These are phyloP conservation scores for Nephelium lappaceum DNA, from an alignment of 345 rosid genomes.

Conservation along the genomic window DNA sequence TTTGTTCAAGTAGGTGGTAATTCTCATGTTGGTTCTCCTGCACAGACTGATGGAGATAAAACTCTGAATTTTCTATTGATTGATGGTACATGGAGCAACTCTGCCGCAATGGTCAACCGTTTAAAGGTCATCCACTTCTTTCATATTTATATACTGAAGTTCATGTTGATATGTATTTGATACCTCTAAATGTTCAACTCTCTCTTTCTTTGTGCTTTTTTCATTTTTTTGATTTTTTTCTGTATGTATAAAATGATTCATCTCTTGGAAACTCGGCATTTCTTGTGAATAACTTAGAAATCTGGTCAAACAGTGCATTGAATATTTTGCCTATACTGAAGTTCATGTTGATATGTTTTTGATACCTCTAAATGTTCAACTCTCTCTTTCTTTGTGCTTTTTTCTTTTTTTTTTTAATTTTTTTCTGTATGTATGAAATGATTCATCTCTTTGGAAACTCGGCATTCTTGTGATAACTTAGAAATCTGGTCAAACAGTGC, in stretches of 20 bases:
- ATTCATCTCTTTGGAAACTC: neutral
- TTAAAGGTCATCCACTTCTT: constrained; percentile 54
- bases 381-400: neutral
- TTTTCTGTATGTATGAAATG: neutral
- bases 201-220: too few relatives aligned
- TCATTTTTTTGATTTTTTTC: neutral
- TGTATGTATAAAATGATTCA: neutral
- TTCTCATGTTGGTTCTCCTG: constrained; percentile 32
- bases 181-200: neutral
- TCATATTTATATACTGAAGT: neutral
- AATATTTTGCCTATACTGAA: neutral
- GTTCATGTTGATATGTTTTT: neutral
- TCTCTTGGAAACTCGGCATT: neutral
- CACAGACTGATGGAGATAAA: constrained; percentile 48
- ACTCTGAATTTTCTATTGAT: constrained; percentile 72
- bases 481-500: neutral
- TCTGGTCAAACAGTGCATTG: neutral
- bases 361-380: neutral
- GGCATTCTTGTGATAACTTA: neutral
- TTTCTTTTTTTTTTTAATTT: too few relatives aligned
- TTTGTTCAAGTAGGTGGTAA: constrained; percentile 24
- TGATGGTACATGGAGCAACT: constrained; percentile 98
- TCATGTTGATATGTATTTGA: neutral
- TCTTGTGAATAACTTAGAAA: neutral
- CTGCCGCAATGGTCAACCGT: constrained; percentile 95